Percentiles rank a stretch among this genome's conserved stretches.
Conservation (phyloP, 176 grass and related monocot genomes). For the Zea mays region DNA sequence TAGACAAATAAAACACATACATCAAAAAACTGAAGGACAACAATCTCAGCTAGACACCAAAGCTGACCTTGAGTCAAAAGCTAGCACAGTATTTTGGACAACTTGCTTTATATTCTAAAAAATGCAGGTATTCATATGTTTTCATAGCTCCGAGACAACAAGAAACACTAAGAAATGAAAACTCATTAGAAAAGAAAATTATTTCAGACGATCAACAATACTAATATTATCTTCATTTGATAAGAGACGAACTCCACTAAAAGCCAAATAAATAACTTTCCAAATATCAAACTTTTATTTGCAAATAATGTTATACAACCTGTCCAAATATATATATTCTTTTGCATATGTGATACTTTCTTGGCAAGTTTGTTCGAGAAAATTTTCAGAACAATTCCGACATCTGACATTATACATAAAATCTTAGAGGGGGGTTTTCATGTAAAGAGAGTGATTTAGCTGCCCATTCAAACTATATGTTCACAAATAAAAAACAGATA, state of each 20-base stretch:
- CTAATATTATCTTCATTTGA: constrained; percentile 58
- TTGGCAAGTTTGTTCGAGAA: constrained; percentile 45
- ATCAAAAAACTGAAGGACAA: too few species aligned
- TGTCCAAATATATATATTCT: constrained; percentile 55
- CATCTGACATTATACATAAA: constrained; percentile 60
- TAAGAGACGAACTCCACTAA: constrained; percentile 69
- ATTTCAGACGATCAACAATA: constrained; percentile 59
- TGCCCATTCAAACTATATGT: constrained; percentile 44
- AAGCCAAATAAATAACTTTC: constrained; percentile 53
- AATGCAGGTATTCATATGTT: too few species aligned
- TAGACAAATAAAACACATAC: too few species aligned
- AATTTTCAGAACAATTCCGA: constrained; percentile 72
- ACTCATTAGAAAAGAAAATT: constrained; percentile 48
- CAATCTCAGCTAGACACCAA: too few species aligned
- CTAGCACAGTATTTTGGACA: too few species aligned
- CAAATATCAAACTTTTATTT: constrained; percentile 68
- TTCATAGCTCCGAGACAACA: too few species aligned
- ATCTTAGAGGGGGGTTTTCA: constrained; percentile 61
- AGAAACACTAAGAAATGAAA: background rate
- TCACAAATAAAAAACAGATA: background rate
- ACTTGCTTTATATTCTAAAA: too few species aligned
- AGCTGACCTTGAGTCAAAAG: too few species aligned
- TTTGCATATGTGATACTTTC: constrained; percentile 50
- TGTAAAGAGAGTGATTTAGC: constrained; percentile 44
- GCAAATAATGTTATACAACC: constrained; percentile 67